phyloP scores from a whole-genome alignment of 1,139 yeast genomes.

The Yamadazyma trypodendri region DNA sequence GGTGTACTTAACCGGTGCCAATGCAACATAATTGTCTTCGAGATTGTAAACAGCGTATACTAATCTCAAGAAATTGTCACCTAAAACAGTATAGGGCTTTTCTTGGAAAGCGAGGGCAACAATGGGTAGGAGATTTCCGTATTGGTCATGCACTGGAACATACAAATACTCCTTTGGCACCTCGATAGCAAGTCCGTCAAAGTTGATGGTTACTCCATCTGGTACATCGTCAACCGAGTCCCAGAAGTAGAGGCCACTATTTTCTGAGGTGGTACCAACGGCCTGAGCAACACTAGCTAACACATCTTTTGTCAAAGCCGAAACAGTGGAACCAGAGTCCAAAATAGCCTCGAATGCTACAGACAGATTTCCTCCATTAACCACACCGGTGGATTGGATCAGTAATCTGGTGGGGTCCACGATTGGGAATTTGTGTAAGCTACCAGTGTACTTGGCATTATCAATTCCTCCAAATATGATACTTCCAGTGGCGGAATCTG shows the following conservation, averaged over 20 bases:
- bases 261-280: conserved; percentile 8
- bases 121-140: not conserved
- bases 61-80: conserved; percentile 71
- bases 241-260: conserved; percentile 7
- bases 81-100: conserved; percentile 37
- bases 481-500: conserved; percentile 28
- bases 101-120: not conserved
- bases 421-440: conserved; percentile 15
- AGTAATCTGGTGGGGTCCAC: conserved; percentile 13
- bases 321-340: conserved; percentile 33
- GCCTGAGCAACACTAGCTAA: conserved; percentile 17
- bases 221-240: conserved; percentile 6
- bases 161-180: conserved; percentile 23
- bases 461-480: conserved; percentile 53
- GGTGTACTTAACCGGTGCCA: conserved; percentile 62
- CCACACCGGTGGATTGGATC: conserved; percentile 21
- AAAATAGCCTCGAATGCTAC: conserved; percentile 19
- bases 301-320: conserved; percentile 21
- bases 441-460: conserved; percentile 33
- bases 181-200: conserved; percentile 30
- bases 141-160: not conserved
- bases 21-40: conserved; percentile 56
- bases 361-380: conserved; percentile 9
- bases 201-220: conserved; percentile 23
- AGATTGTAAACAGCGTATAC: conserved; percentile 79